These are phyloP conservation scores for Angophora floribunda DNA, from an alignment of 345 rosid species.

Conservation along the genomic window DNA sequence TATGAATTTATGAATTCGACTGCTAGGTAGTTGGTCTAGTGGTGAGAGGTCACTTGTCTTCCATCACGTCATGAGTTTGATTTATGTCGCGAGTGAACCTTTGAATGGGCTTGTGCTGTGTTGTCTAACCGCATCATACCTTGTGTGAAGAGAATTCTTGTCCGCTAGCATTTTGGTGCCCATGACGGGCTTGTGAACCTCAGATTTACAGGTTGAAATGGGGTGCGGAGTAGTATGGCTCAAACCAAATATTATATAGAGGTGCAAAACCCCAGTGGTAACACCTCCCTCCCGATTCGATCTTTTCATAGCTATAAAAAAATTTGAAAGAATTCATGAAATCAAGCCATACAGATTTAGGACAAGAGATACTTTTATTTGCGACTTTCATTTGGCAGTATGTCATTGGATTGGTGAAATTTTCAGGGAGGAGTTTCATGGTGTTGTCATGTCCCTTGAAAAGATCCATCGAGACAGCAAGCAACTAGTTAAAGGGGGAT, in stretches of 20 bases:
- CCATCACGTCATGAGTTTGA: neutral
- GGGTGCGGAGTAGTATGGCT: neutral
- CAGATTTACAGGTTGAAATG: neutral
- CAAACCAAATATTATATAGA: neutral
- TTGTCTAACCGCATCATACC: neutral
- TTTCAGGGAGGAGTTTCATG: slow-evolving; percentile 49
- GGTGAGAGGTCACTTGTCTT: neutral
- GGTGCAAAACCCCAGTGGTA: neutral
- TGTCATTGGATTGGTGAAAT: neutral
- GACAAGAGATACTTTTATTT: neutral
- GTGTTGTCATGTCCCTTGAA: slow-evolving; percentile 45
- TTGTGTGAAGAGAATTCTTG: neutral
- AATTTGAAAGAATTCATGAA: neutral
- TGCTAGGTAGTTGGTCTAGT: neutral
- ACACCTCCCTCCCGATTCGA: neutral
- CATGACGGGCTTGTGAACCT: neutral
- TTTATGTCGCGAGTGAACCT: neutral
- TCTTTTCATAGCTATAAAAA: neutral
- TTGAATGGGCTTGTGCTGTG: neutral
- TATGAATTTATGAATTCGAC: neutral
- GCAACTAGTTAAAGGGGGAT: slow-evolving; percentile 44
- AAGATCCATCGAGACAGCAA: slow-evolving; percentile 39
- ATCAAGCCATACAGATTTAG: neutral
- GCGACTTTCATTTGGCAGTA: neutral
- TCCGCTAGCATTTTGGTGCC: neutral